Base-by-base conservation (phyloP, 139 green algal genomes). In the Chlamydomonas eustigma region DNA sequence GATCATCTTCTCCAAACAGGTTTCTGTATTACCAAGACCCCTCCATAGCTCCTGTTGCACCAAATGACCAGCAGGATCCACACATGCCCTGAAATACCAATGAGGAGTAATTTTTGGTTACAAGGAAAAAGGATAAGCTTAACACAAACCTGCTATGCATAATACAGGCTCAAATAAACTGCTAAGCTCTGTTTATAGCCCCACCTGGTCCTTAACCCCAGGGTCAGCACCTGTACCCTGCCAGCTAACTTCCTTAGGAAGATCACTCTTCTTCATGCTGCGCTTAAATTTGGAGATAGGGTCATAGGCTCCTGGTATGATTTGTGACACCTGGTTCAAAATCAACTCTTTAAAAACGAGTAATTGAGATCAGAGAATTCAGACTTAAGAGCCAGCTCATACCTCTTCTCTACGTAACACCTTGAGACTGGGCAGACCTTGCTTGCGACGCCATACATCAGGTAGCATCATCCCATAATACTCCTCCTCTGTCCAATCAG, bases 131-230 rank as follows among this genome's bases (percentile, higher is more conserved):
- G n/a, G n/a, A n/a, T n/a, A n/a, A n/a, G n/a, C n/a, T n/a, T n/a
- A n/a, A n/a, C n/a, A n/a, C n/a, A n/a, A n/a, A n/a, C n/a, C n/a
- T n/a, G n/a, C n/a, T n/a, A n/a, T n/a, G n/a, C n/a, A n/a, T n/a
- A n/a, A n/a, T n/a, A n/a, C n/a, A n/a, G n/a, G n/a, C n/a, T n/a
- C n/a, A n/a, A n/a, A n/a, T n/a, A n/a, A n/a, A n/a, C n/a, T n/a
- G n/a, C n/a, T n/a, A n/a, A n/a, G n/a, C n/a, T n/a, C n/a, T n/a
- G n/a, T n/a, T n/a, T n/a, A n/a, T 28, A 70, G 30, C 12, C 37
- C 68, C 4, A 63, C 80, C 84, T 92, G 88, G 76, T 92, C 85
- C 83, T 90, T 92, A 44, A 90, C 71, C 2, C 73, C 77, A 3
- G 77, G 50, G 51, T 88, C 85, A 2, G 85, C 81, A 0, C 80